Percentiles rank a stretch among this genome's conserved stretches.
Evolutionary conservation across 306 rosid genomes (phyloP).

Genomic region (Arachis hypogaea): DNA sequence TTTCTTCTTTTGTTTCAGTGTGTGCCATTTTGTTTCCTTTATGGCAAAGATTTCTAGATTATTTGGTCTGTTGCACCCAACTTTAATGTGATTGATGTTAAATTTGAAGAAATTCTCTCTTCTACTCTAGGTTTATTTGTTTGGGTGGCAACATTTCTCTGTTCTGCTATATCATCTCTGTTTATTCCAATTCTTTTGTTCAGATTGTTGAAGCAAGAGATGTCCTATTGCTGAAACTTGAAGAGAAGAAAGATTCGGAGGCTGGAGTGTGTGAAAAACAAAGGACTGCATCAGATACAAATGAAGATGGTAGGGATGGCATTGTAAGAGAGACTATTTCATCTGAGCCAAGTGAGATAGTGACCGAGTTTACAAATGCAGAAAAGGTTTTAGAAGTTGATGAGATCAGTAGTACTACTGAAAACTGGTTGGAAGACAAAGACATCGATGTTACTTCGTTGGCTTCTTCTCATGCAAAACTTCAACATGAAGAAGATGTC

Average conservation of each 20-base stretch:
- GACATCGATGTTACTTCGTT: constrained; percentile 47
- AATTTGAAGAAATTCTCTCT: not conserved
- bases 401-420: constrained; percentile 47
- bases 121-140: constrained; percentile 10
- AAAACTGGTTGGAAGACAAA: constrained; percentile 55
- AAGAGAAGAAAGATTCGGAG: constrained; percentile 49
- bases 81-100: constrained; percentile 25
- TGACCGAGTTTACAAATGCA: constrained; percentile 45
- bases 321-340: constrained; percentile 40
- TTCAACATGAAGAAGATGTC: constrained; percentile 61
- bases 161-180: constrained; percentile 8
- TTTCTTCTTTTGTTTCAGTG: constrained; percentile 30
- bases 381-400: constrained; percentile 49
- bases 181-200: constrained; percentile 18
- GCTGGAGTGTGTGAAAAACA: constrained; percentile 43
- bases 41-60: constrained; percentile 9
- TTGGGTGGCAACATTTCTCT: constrained; percentile 11
- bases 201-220: constrained; percentile 85
- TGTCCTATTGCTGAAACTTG: constrained; percentile 57
- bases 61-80: constrained; percentile 19
- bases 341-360: constrained; percentile 36
- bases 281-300: constrained; percentile 19
- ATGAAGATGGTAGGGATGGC: constrained; percentile 45
- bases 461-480: constrained; percentile 48
- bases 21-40: constrained; percentile 6